phyloP scores from a whole-genome alignment of 106 monocot species.

The Acanthochlamys bracteata region DNA sequence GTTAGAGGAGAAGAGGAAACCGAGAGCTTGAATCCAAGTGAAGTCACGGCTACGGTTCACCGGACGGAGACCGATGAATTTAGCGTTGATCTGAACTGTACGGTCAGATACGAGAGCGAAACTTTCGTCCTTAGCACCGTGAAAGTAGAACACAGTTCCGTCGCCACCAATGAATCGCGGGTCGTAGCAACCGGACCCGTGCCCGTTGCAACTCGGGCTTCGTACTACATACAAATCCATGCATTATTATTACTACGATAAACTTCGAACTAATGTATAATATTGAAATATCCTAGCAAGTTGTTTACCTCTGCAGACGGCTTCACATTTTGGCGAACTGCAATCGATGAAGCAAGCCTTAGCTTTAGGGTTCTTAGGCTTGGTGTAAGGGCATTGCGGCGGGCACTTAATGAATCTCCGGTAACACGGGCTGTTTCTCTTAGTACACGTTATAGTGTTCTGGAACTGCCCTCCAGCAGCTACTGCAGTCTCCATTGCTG shows the following conservation, averaged over 20 bases:
- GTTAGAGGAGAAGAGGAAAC: not conserved
- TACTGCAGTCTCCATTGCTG: not conserved
- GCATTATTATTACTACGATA: not conserved
- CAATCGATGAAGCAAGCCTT: constrained; percentile 1
- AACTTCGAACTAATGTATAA: not conserved
- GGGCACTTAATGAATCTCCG: not conserved
- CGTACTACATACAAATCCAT: not conserved
- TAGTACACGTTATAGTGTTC: not conserved
- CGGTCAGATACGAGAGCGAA: constrained; percentile 1
- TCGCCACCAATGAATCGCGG: constrained; percentile 2
- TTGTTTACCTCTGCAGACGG: not conserved
- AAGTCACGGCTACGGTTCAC: not conserved
- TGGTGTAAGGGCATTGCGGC: not conserved
- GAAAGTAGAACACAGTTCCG: constrained; percentile 10
- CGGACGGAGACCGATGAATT: constrained; percentile 1
- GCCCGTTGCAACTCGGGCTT: constrained; percentile 2
- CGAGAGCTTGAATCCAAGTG: constrained; percentile 8
- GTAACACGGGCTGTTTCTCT: not conserved
- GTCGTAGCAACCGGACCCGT: constrained; percentile 1
- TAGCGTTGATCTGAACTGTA: constrained; percentile 5
- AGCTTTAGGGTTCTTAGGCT: not conserved
- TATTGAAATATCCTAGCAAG: not conserved
- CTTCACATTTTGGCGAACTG: constrained; percentile 2
- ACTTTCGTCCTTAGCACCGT: not conserved
- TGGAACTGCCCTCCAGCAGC: not conserved